phyloP scores from a whole-genome alignment of 441 rosid genomes.

The Arabidopsis hybrid region DNA sequence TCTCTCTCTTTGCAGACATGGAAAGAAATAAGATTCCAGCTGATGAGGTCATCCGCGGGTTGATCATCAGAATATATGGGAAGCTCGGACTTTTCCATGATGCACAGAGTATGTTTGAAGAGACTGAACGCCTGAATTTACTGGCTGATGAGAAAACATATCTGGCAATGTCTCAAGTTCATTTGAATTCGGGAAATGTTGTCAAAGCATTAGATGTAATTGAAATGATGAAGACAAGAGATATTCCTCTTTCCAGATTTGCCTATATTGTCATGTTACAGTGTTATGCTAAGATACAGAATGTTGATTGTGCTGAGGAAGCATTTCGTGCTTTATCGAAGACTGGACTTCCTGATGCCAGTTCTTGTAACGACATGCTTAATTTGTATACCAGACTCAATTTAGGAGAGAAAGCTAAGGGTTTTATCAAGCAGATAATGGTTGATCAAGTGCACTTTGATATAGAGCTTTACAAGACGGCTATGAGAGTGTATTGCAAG shows the following conservation, averaged over 20 bases:
- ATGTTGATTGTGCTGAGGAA: constrained; percentile 75
- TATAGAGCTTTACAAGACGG: constrained; percentile 65
- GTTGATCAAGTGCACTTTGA: constrained; percentile 62
- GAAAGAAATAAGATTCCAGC: constrained; percentile 62
- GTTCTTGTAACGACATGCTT: constrained; percentile 85
- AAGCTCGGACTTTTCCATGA: constrained; percentile 86
- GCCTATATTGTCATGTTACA: constrained; percentile 84
- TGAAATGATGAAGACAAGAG: constrained; percentile 72
- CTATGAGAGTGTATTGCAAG: constrained; percentile 62
- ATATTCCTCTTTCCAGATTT: constrained; percentile 77
- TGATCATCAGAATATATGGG: constrained; percentile 90
- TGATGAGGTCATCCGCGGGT: constrained; percentile 90
- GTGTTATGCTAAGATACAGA: constrained; percentile 72
- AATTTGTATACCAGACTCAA: constrained; percentile 62
- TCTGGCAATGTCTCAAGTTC: constrained; percentile 92
- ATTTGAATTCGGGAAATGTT: constrained; percentile 68
- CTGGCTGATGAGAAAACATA: constrained; percentile 85
- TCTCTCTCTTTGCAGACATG: constrained; percentile 88
- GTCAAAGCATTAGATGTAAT: constrained; percentile 71
- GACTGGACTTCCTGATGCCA: constrained; percentile 80
- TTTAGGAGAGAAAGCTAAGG: constrained; percentile 63
- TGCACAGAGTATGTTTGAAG: constrained; percentile 75
- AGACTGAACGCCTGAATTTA: constrained; percentile 62
- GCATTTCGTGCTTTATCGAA: constrained; percentile 70
- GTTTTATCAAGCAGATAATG: constrained; percentile 59